These are phyloP conservation scores for Pythium brassicae DNA, from an alignment of 352 stramenopile genomes.

Conservation along the genomic window DNA sequence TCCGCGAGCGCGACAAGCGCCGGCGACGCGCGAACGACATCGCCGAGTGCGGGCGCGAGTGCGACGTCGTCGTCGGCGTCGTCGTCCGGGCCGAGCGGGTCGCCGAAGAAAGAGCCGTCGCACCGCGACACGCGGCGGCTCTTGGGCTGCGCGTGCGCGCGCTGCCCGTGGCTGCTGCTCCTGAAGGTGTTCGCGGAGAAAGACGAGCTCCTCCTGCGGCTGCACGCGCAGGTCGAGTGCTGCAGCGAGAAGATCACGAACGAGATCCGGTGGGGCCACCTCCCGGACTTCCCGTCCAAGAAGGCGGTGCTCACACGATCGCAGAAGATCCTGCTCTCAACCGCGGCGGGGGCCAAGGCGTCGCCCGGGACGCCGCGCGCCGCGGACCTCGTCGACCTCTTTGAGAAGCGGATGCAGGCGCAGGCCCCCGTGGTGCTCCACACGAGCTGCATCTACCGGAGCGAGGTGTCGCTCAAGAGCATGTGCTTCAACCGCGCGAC, in stretches of 20 bases:
- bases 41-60: background rate
- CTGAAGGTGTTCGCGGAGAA: slow-evolving; percentile 68
- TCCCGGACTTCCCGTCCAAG: slow-evolving; percentile 58
- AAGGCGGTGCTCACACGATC: slow-evolving; percentile 61
- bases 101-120: slow-evolving; percentile 15
- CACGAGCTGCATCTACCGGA: slow-evolving; percentile 69
- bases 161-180: slow-evolving; percentile 70
- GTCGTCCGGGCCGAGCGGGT: slow-evolving; percentile 3
- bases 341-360: slow-evolving; percentile 26
- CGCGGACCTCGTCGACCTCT: slow-evolving; percentile 46
- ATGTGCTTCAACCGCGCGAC: slow-evolving; percentile 76
- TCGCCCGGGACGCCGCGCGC: slow-evolving; percentile 25
- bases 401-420: slow-evolving; percentile 50
- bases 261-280: slow-evolving; percentile 65
- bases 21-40: background rate
- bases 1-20: background rate
- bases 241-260: slow-evolving; percentile 75
- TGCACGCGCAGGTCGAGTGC: slow-evolving; percentile 63
- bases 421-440: slow-evolving; percentile 30
- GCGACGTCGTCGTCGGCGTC: background rate
- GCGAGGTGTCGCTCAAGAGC: slow-evolving; percentile 78
- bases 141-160: slow-evolving; percentile 62
- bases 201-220: slow-evolving; percentile 64
- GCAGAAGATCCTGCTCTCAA: slow-evolving; percentile 59
- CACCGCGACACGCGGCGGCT: slow-evolving; percentile 34